A percentile compares a stretch with the other conserved stretches of the same genome.
These are phyloP conservation scores for Aspergillus arachidicola DNA, from an alignment of 2,329 filamentous ascomycete species.

Conservation along the genomic window DNA sequence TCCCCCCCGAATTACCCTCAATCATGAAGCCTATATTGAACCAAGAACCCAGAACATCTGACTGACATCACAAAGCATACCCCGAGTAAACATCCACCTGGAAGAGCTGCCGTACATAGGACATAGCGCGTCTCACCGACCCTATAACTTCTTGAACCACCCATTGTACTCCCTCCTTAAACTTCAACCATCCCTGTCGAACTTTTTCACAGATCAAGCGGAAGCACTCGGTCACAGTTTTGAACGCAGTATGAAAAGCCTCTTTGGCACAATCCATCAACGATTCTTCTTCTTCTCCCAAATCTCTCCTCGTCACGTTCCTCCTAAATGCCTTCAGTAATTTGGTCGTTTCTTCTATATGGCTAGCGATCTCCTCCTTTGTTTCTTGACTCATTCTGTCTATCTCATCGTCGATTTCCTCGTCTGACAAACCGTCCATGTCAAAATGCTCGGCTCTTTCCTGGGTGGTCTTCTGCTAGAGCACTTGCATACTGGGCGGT, in stretches of 20 bases:
- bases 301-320: background rate
- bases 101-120: background rate
- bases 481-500: background rate
- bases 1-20: too few species aligned
- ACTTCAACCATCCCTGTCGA: background rate
- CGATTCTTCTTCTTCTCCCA: background rate
- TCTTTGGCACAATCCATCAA: background rate
- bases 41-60: too few species aligned
- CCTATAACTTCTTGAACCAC: background rate
- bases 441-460: background rate
- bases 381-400: background rate
- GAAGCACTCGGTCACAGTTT: background rate
- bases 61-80: too few species aligned
- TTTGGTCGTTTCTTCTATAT: background rate
- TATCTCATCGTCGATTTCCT: background rate
- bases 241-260: background rate
- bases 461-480: background rate
- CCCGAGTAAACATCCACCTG: too few species aligned
- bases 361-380: background rate
- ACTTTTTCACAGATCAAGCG: background rate
- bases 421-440: too few species aligned
- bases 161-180: background rate
- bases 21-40: too few species aligned
- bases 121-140: background rate
- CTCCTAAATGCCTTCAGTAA: background rate